A percentile compares a stretch with the other conserved stretches of the same genome.
These are phyloP conservation scores for Anacardium occidentale DNA, from an alignment of 345 rosid genomes.

Conservation along the genomic window DNA sequence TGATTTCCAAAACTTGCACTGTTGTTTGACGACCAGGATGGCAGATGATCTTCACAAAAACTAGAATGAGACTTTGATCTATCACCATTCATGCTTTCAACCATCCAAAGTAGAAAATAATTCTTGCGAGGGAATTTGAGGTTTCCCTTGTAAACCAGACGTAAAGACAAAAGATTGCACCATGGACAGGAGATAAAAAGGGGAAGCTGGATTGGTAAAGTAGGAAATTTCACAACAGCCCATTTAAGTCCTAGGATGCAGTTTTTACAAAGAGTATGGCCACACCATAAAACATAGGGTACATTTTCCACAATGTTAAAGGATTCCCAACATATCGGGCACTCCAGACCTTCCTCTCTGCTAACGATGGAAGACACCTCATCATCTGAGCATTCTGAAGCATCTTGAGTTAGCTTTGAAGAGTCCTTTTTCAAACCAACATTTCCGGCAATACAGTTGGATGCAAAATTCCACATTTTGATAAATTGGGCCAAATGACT, in stretches of 20 bases:
- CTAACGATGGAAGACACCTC: constrained; percentile 55
- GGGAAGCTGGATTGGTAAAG: constrained; percentile 80
- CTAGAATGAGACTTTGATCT: constrained; percentile 41
- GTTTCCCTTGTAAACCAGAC: constrained; percentile 68
- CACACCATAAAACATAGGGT: constrained; percentile 90
- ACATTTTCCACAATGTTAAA: constrained; percentile 92
- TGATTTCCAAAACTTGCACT: constrained; percentile 34
- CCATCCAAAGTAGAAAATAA: constrained; percentile 93
- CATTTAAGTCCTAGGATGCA: constrained; percentile 79
- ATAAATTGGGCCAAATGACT: constrained; percentile 1
- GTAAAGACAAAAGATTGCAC: constrained; percentile 81
- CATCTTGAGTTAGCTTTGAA: constrained; percentile 31
- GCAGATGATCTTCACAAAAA: constrained; percentile 41
- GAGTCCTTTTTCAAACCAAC: constrained; percentile 38
- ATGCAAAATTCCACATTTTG: constrained; percentile 66
- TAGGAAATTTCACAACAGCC: constrained; percentile 72
- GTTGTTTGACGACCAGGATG: constrained; percentile 32
- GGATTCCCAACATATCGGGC: constrained; percentile 89
- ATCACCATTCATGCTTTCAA: constrained; percentile 83
- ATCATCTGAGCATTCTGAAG: constrained; percentile 70
- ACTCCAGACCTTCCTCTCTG: constrained; percentile 78
- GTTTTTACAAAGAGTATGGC: constrained; percentile 86
- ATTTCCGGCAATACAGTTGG: constrained; percentile 44
- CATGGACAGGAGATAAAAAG: constrained; percentile 88
- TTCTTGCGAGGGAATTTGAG: constrained; percentile 83